Base-by-base conservation (phyloP, 257 asterid genomes). In the Gentiana dahurica region DNA sequence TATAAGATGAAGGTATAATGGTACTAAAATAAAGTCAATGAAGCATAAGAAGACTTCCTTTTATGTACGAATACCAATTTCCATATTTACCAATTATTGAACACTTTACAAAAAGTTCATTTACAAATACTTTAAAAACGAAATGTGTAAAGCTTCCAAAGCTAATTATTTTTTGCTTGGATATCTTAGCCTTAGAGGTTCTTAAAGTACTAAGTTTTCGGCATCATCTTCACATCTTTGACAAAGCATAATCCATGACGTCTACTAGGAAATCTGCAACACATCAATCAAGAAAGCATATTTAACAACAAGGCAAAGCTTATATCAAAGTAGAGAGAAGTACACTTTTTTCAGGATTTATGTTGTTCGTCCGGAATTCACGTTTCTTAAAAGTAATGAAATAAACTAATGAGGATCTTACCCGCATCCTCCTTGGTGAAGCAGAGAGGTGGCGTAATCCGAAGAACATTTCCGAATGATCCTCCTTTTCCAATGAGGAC, bases 401-500 rank as follows among this genome's bases (percentile, higher is more conserved):
- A 4, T 4, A 38, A 55, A 46, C 57, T 38, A 33, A 36, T 45
- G 48, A 35, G 3, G 2, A 10, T 38, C 60, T 34, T 70, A 84
- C 94, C 89, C 7, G 86, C 89, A 71, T 84, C 94, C 13, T 76
- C 78, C 63, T 59, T 75, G 63, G 65, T 76, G 73, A 84, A 81
- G 72, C 94, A 84, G 33, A 81, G 79, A 6, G 94, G 94, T 55
- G 94, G 94, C 33, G 94, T 84, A 48, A 84, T 79, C 77, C 89
- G 77, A 72, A 84, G 77, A 36, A 84, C 89, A 71, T 84, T 84
- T 33, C 94, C 94, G 39, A 68, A 73, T 68, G 67, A 79, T 54
- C 94, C 94, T 48, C 94, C 89, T 62, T 84, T 84, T 41, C 94
- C 94, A 38, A 84, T 64, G 72, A 84, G 57, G 11, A 79, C 89